These are phyloP conservation scores for Bondarzewia mesenterica DNA, from an alignment of 1,284 basidiomycete species.

Conservation along the genomic window DNA sequence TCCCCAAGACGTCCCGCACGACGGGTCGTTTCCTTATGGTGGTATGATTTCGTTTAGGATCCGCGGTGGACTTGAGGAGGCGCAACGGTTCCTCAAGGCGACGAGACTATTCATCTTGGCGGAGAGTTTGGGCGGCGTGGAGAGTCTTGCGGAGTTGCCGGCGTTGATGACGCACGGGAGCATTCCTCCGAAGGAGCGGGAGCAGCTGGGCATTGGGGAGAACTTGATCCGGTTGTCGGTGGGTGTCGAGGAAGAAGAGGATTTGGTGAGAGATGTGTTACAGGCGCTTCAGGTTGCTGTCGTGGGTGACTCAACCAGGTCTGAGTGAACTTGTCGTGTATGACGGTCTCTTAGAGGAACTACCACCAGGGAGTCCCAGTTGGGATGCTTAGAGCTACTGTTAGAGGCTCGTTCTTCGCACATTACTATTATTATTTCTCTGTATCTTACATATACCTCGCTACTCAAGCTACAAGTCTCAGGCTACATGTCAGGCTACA, in stretches of 20 bases:
- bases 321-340: too few relatives aligned
- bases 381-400: too few relatives aligned
- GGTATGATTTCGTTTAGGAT: constrained; percentile 81
- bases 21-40: constrained; percentile 71
- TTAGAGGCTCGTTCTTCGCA: too few relatives aligned
- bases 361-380: too few relatives aligned
- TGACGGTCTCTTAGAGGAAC: too few relatives aligned
- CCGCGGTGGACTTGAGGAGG: constrained; percentile 42
- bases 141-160: constrained; percentile 82
- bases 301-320: too few relatives aligned
- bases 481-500: too few relatives aligned
- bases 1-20: constrained; percentile 21
- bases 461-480: too few relatives aligned
- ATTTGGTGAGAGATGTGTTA: constrained; percentile 61
- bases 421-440: too few relatives aligned
- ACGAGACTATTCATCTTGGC: constrained; percentile 78
- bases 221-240: constrained; percentile 80
- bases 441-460: too few relatives aligned
- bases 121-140: constrained; percentile 88
- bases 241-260: constrained; percentile 84
- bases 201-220: constrained; percentile 69
- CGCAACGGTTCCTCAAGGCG: constrained; percentile 64
- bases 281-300: constrained; percentile 54
- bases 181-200: constrained; percentile 67
- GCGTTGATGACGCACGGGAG: constrained; percentile 81